Evolutionary conservation across 192 early-diverging fungal species (phyloP), one percentile per base, ranked within the genome.

Genomic region (Coemansia sp.): DNA sequence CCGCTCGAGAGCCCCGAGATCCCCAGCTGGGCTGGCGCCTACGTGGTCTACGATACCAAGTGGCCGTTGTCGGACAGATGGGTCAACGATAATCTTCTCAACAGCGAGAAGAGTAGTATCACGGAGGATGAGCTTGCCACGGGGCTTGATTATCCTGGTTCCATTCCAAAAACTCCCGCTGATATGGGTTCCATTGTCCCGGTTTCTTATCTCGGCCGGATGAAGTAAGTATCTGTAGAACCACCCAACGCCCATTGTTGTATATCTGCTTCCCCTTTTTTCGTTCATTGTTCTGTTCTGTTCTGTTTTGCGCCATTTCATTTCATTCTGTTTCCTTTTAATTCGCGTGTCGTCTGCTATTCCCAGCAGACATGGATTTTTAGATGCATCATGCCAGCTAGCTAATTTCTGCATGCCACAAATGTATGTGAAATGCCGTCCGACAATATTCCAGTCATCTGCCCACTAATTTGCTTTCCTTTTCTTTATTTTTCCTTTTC

Each of bases 131-230:
- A 75, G 46, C 60, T 81, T 39, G 73, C 72, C 5, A 41, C 43
- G 10, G 73, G 69, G 7, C 73, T 81, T 9, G 78, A 81, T 42
- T 81, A 81, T 43, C 78, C 78, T 0, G 78, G 78, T 11, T 81
- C 73, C 6, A 67, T 81, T 8, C 78, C 78, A 11, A 67, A 71
- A 14, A 61, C 66, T 3, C 44, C 17, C 22, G 69, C 72, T 40
- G 78, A 75, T 17, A 72, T 72, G 73, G 58, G 45, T 11, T 19
- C 56, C 12, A 71, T 81, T 53, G 73, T 81, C 13, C 73, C 78
- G 3, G 78, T 81, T 17, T 81, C 78, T 9, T 81, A 81, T 42
- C 60, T 75, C 1, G 78, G 78, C 14, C 72, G 78, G 19, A 81
- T 81, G 65, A 81, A 81, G 78, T 79, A 67, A 72, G 67, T 79